Evolutionary conservation across 2,329 filamentous ascomycete species (phyloP).

Genomic region (Fusarium pininemorale): DNA sequence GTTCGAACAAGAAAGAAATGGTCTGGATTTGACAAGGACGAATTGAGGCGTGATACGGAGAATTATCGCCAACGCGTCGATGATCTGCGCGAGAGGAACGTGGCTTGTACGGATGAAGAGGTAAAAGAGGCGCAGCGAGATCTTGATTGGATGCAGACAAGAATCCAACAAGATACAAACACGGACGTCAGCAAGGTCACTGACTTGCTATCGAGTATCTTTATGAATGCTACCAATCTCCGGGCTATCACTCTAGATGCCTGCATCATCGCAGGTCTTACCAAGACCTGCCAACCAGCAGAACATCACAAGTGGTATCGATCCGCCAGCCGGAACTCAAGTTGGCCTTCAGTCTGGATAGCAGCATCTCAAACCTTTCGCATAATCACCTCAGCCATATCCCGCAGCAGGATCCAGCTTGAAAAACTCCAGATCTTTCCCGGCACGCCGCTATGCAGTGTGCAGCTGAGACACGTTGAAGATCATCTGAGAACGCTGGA

Average conservation of each 20-base stretch:
- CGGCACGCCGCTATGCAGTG: neutral
- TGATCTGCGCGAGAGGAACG: neutral
- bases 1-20: neutral
- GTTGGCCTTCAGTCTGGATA: neutral
- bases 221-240: neutral
- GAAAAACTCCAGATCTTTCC: neutral
- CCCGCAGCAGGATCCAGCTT: neutral
- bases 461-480: neutral
- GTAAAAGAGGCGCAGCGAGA: neutral
- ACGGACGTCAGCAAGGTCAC: fast-evolving
- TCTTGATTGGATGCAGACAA: neutral
- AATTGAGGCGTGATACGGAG: neutral
- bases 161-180: neutral
- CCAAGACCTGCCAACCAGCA: neutral
- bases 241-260: neutral
- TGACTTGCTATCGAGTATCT: neutral
- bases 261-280: neutral
- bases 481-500: neutral
- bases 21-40: neutral
- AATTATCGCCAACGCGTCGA: neutral
- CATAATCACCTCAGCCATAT: neutral
- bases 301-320: neutral
- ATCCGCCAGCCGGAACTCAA: neutral
- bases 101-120: neutral
- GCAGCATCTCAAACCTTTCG: neutral